Evolutionary conservation across 768 basidiomycete species (phyloP), one percentile per base, ranked within the genome.

Genomic region (Agaricus subrufescens): DNA sequence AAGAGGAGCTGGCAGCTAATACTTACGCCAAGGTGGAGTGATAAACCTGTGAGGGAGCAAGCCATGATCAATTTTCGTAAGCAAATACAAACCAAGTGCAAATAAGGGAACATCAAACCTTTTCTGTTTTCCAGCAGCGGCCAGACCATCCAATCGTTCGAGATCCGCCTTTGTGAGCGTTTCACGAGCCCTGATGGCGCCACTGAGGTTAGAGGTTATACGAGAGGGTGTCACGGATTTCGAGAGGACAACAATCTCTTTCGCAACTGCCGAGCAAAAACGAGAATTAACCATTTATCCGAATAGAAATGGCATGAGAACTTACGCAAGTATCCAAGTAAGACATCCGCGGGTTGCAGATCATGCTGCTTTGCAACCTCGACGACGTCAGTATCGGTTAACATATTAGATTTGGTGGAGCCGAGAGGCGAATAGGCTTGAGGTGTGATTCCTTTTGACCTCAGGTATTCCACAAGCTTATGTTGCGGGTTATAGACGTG

Each of bases 381-480:
- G 3, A 71, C 59, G 7, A 87, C 83, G 3, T 77, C 73, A 50
- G 84, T 80, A 62, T 94, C 89, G 5, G 65, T 66, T 34, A 92
- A 66, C 6, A 93, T 71, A 7, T 87, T 87, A 1, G 86, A 81
- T 61, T 79, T 77, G 10, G 82, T 76, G 8, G 84, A 87, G 37
- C 85, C 90, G 12, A 93, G 81, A 8, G 92, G 91, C 7, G 88
- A 92, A 68, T 89, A 94, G 0, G 91, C 91, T 67, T 91, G 78
- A 0, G 87, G 76, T 49, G 84, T 71, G 62, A 94, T 92, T 19
- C 74, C 75, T 66, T 91, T 84, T 15, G 77, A 74, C 65, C 78
- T 76, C 60, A 89, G 74, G 70, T 81, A 92, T 10, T 73, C 71
- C 42, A 84, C 53, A 48, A 91, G 79, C 49, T 83, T 77, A 69